Base-by-base conservation (phyloP, 179 eudicot species). In the Spergularia azorica region DNA sequence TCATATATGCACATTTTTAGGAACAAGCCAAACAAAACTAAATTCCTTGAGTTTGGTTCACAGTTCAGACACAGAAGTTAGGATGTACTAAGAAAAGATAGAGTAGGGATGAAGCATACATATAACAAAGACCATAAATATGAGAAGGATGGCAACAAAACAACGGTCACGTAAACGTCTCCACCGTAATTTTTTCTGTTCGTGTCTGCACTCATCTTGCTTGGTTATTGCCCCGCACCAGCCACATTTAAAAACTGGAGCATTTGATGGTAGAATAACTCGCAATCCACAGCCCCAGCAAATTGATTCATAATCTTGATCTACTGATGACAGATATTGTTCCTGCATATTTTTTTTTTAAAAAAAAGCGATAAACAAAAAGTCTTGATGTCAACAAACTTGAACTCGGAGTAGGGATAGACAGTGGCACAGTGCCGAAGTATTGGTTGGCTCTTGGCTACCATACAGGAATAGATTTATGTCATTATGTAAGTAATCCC, bases 281-380 rank as follows among this genome's bases (percentile, higher is more conserved):
- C 88, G 92, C 76, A 89, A 89, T 66, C 99, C 99, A 87, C 99
- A 96, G 51, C 99, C 99, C 99, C 99, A 96, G 71, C 99, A 96
- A 65, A 83, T 81, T 36, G 92, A 77, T 80, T 92, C 97, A 84
- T 74, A 84, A 73, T 86, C 93, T 83, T 84, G 90, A 76, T 65
- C 76, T 54, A 76, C 78, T 60, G 83, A 75, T 52, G 85, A 74
- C 32, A 79, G 70, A 46, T 65, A 67, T 41, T 76, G 80, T 56
- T 83, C 89, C 88, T 83, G 89, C 90, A 54, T 78, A 50, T 13
- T 21, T 52, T n/a, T n/a, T n/a, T n/a, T n/a, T n/a, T n/a, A 12
- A 77, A 14, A 55, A 76, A 61, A 38, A 55, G 65, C 56, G 66
- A 59, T 18, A 66, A 36, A 73, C 5, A 9, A 55, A 20, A 77